Evolutionary conservation across 2,329 filamentous ascomycete species (phyloP), one percentile per base, ranked within the genome.

Genomic region (Cladophialophora chaetospira): DNA sequence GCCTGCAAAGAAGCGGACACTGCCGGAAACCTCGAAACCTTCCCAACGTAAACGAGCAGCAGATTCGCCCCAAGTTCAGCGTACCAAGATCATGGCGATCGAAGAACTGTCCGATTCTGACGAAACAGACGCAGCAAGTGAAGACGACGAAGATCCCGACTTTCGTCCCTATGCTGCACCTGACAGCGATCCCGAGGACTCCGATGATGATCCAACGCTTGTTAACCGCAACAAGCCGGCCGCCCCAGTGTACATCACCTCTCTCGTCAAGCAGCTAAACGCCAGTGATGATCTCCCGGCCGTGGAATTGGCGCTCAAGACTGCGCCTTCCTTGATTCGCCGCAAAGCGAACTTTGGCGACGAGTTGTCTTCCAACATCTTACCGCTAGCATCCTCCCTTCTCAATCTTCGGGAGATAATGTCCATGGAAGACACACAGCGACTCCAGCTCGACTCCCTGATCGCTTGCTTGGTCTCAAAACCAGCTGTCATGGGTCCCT

Each of bases 201-300:
- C 91, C 0, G 91, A 97, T 55, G 92, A 97, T 33, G 95, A 99
- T 66, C 87, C 94, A 4, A 96, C 91, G 0, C 77, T 96, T 15
- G 82, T 97, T 45, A 87, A 88, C 55, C 83, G 92, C 11, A 86
- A 94, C 71, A 97, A 94, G 66, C 83, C 88, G 19, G 88, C 83
- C 56, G 83, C 91, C 0, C 94, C 94, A 1, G 91, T 99, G 68
- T 81, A 74, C 69, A 76, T 74, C 21, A 57, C 52, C 11, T 56
- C 57, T 23, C 50, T 62, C 25, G 55, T 63, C 40, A 63, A 57
- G 40, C 55, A 59, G 38, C 79, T 99, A 2, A 57, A 62, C n/a
- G 89, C 96, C 63, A 85, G 83, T 0, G 91, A 97, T 43, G 88
- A 88, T 63, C 90, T 91, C 64, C 92, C 97, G 65, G 86, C 86